These are phyloP conservation scores for Hanseniaspora occidentalis DNA, from an alignment of 805 yeast species.

Conservation along the genomic window DNA sequence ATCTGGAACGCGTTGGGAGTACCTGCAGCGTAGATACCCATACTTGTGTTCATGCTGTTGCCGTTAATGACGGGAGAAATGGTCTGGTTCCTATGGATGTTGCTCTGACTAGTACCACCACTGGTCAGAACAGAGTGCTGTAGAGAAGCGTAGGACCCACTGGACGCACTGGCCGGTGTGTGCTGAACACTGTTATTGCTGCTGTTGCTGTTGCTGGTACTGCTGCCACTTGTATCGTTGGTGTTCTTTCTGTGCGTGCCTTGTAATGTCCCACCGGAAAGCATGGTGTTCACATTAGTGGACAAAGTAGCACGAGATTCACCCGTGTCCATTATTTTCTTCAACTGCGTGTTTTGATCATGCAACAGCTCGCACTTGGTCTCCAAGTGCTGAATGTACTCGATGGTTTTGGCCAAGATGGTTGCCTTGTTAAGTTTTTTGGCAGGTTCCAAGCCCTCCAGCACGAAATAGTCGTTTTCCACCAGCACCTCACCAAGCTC, in stretches of 20 bases:
- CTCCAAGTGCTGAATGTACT: conserved; percentile 65
- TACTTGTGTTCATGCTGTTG: background rate
- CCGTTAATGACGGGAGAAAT: background rate
- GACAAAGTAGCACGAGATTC: no score
- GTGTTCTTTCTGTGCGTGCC: conserved; percentile 3
- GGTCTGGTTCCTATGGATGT: background rate
- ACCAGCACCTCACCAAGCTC: conserved; percentile 35
- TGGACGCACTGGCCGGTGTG: background rate
- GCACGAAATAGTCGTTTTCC: conserved; percentile 43
- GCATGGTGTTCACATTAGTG: conserved; percentile 3
- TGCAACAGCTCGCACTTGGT: conserved; percentile 38
- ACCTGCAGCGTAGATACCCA: background rate
- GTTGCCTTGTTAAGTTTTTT: conserved; percentile 67
- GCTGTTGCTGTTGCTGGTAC: conserved; percentile 6
- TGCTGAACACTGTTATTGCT: conserved; percentile 4
- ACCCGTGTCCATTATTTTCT: conserved; percentile 12
- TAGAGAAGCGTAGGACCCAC: background rate
- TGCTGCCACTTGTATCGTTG: conserved; percentile 1
- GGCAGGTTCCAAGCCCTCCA: conserved; percentile 71
- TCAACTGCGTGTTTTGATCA: conserved; percentile 34
- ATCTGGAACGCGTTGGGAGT: background rate
- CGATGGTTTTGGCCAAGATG: conserved; percentile 62
- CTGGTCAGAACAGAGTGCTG: background rate
- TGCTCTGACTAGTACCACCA: background rate
- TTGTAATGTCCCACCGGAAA: conserved; percentile 8